phyloP scores from a whole-genome alignment of 139 green algal species.

The Zygnema circumcarinatum region DNA sequence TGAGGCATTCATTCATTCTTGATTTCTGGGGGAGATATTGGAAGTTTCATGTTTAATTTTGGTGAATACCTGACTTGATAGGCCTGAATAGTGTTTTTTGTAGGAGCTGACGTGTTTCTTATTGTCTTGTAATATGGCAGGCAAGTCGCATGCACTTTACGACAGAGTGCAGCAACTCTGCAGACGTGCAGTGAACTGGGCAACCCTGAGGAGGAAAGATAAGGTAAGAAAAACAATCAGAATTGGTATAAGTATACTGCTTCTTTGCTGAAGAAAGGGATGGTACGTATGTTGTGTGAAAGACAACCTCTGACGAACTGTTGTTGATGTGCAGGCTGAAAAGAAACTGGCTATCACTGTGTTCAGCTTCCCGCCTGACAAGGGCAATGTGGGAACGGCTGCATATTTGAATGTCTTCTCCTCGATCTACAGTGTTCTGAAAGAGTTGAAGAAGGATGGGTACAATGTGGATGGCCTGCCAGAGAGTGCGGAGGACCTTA shows the following conservation, averaged over 20 bases:
- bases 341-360: constrained; percentile 98
- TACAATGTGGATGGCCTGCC: constrained; percentile 90
- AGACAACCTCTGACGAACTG: too few species aligned
- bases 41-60: background rate
- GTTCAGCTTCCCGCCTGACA: constrained; percentile 99
- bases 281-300: too few species aligned
- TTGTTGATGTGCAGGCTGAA: constrained; percentile 74
- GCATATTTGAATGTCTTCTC: constrained; percentile 99
- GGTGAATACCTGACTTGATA: background rate
- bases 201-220: constrained; percentile 85
- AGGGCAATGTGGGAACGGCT: constrained; percentile 98
- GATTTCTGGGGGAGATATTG: background rate
- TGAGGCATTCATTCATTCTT: background rate
- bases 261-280: too few species aligned
- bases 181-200: constrained; percentile 94
- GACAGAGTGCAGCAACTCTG: constrained; percentile 90
- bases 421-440: constrained; percentile 84
- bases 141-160: constrained; percentile 96
- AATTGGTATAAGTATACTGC: background rate
- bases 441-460: constrained; percentile 84
- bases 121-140: too few species aligned
- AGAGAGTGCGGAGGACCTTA: constrained; percentile 77
- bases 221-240: constrained; percentile 60
- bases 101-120: too few species aligned
- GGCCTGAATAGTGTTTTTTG: too few species aligned